Conservation (phyloP, 2,329 filamentous ascomycete genomes). For the Fusarium sublunatum region DNA sequence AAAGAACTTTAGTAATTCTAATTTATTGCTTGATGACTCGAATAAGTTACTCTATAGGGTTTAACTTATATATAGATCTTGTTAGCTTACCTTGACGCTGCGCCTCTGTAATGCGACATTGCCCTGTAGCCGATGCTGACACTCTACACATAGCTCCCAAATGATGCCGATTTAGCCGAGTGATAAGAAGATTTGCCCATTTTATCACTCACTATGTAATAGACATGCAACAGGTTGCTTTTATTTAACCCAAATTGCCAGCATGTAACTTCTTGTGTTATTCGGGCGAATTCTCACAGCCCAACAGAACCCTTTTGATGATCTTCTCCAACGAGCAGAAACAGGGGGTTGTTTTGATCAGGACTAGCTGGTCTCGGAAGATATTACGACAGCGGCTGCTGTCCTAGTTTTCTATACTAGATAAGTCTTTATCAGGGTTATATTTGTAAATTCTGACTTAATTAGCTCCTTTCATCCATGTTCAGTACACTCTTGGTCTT, state of each 20-base stretch:
- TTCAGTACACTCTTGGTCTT: no score
- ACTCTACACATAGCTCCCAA: neutral
- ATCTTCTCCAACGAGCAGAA: no score
- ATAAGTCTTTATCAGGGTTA: no score
- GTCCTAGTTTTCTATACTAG: no score
- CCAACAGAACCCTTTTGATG: no score
- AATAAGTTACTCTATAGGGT: neutral
- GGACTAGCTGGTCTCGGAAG: no score
- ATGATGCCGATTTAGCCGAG: slow-evolving; percentile 2
- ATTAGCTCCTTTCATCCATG: no score
- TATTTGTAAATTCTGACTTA: no score
- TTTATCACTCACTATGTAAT: neutral
- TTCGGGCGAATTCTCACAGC: neutral
- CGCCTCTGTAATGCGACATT: neutral
- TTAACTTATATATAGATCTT: neutral
- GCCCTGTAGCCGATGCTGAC: slow-evolving; percentile 3
- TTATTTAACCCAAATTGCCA: neutral
- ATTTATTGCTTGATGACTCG: neutral
- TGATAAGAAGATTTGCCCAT: neutral
- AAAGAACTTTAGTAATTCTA: neutral
- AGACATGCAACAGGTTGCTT: neutral
- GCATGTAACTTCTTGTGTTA: neutral
- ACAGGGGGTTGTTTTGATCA: no score
- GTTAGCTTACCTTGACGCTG: neutral
- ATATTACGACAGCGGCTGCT: no score